These are phyloP conservation scores for Batrachochytrium dendrobatidis DNA, from an alignment of 371 early-diverging fungal species.

Conservation along the genomic window DNA sequence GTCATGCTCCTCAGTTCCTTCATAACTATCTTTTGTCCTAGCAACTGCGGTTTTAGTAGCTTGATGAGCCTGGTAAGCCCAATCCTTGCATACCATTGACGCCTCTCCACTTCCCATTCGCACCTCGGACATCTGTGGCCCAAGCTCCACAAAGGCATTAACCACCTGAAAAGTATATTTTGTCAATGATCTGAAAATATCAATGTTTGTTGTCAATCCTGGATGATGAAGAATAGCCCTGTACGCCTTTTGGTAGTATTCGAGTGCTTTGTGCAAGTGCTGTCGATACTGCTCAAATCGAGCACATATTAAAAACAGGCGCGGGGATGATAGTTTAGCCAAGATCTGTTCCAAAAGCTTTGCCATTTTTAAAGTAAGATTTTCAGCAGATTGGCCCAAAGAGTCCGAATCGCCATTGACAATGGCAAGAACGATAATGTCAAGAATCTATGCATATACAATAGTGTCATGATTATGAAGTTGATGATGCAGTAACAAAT, in stretches of 20 bases:
- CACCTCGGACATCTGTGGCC: slow-evolving; percentile 16
- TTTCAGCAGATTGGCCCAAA: slow-evolving; percentile 27
- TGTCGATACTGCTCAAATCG: slow-evolving; percentile 65
- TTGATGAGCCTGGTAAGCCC: slow-evolving; percentile 77
- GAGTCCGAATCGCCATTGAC: slow-evolving; percentile 57
- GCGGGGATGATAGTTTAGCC: slow-evolving; percentile 60
- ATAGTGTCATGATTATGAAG: background rate
- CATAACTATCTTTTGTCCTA: slow-evolving; percentile 50
- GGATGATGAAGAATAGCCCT: slow-evolving; percentile 69
- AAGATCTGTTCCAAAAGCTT: slow-evolving; percentile 61
- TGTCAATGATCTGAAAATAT: slow-evolving; percentile 62
- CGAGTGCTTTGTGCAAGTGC: slow-evolving; percentile 59
- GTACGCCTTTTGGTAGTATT: slow-evolving; percentile 75
- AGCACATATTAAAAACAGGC: slow-evolving; percentile 68
- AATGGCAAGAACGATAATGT: slow-evolving; percentile 63
- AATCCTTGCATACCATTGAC: slow-evolving; percentile 66
- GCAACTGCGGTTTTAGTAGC: slow-evolving; percentile 76
- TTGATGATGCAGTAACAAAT: background rate
- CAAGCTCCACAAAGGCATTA: slow-evolving; percentile 52
- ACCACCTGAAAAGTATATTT: slow-evolving; percentile 64
- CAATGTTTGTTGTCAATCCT: slow-evolving; percentile 44
- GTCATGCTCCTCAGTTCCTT: background rate
- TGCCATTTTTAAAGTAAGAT: slow-evolving; percentile 19
- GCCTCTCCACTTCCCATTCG: slow-evolving; percentile 20
- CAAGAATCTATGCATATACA: slow-evolving; percentile 16